Percentiles rank a stretch among this genome's conserved stretches.
phyloP scores from a whole-genome alignment of 23 red algal genomes.

The Pyropia yezoensis region DNA sequence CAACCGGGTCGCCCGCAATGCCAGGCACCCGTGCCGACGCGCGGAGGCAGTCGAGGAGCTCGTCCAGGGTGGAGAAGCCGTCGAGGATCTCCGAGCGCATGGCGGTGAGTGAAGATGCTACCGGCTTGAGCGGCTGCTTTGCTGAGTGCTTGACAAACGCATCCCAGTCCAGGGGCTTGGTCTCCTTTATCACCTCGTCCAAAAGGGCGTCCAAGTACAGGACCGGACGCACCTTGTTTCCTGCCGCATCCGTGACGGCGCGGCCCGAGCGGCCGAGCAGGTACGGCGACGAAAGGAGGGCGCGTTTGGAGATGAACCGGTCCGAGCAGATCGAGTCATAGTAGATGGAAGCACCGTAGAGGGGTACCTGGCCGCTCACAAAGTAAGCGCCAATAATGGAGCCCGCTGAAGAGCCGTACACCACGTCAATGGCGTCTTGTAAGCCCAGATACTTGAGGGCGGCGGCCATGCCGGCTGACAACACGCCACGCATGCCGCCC shows the following conservation, averaged over 20 bases:
- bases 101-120: constrained; percentile 34
- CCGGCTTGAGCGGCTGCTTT: constrained; percentile 51
- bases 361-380: constrained; percentile 42
- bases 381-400: constrained; percentile 79
- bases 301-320: constrained; percentile 42
- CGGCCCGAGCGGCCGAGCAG: constrained; percentile 1
- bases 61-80: constrained; percentile 25
- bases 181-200: constrained; percentile 49
- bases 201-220: constrained; percentile 59
- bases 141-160: constrained; percentile 15
- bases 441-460: constrained; percentile 60
- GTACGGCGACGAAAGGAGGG: constrained; percentile 27
- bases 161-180: constrained; percentile 60
- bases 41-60: constrained; percentile 50
- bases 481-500: constrained; percentile 69
- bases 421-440: constrained; percentile 59
- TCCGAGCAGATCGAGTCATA: constrained; percentile 49
- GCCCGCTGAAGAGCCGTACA: constrained; percentile 71
- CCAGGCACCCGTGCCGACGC: constrained; percentile 69
- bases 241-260: neutral
- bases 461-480: constrained; percentile 67
- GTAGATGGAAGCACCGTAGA: constrained; percentile 64
- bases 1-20: constrained; percentile 68
- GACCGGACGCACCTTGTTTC: constrained; percentile 27
- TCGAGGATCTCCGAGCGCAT: constrained; percentile 17